Evolutionary conservation across 1,284 basidiomycete genomes (phyloP), one percentile per base, ranked within the genome.

Genomic region (Ustilago lituana): DNA sequence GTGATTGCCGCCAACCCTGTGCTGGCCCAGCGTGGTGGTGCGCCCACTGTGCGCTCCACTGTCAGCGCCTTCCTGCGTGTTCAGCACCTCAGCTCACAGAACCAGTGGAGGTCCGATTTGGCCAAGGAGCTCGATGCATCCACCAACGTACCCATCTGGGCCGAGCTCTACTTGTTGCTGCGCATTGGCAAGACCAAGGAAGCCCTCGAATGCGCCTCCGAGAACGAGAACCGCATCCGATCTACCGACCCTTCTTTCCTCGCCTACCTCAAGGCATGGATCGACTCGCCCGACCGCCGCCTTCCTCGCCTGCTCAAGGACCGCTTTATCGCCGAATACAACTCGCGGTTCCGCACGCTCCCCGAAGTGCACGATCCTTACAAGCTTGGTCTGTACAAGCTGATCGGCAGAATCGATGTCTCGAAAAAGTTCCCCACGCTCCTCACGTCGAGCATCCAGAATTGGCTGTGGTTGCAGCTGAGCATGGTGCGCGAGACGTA

Each of bases 381-480:
- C 87, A 97, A 97, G 83, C 88, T 93, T 48, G 94, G 94, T 0
- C 83, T 98, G 29, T 98, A 96, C 86, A 96, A 97, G 81, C 85
- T 98, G 27, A 90, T 98, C 85, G 95, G 94, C 36, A 90, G 92
- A 70, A 88, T 97, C 52, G 95, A 99, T 75, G 88, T 93, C 2
- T 84, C 87, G 6, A 87, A 92, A 52, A 87, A 93, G 60, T 91
- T 89, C 73, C 90, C 94, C 1, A 87, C 88, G 9, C 88, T 90
- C 44, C 92, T 98, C 5, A 96, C 93, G 1, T 87, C 88, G 15
- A 95, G 92, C 7, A 95, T 93, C 4, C 95, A 98, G 81, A 95
- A 98, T 83, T 99, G 96, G 95, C 86, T 98, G 32, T 99, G 95
- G 95, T 89, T 96, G 85, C 95, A 99, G 84, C 87, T 98, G 17